Conservation (phyloP, 352 stramenopile species). For the Phytophthora idaei region DNA sequence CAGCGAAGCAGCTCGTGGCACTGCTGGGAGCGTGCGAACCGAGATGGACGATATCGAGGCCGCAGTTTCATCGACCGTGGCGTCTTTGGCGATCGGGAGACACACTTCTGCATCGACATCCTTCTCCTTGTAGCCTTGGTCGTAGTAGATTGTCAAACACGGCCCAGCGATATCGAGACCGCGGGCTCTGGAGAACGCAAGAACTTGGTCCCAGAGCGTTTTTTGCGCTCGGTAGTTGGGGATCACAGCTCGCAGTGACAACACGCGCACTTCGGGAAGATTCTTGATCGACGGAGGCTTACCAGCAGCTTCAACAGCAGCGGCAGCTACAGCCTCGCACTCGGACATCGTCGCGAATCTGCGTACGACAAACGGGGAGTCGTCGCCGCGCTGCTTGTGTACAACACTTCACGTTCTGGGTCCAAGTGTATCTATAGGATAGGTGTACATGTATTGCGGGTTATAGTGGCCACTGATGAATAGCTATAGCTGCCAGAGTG, state of each 20-base stretch:
- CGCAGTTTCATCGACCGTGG: conserved; percentile 15
- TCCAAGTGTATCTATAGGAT: too few species aligned
- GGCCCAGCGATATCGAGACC: conserved; percentile 24
- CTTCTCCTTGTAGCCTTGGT: conserved; percentile 45
- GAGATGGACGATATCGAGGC: conserved; percentile 17
- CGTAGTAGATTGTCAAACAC: conserved; percentile 49
- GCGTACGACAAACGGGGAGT: not conserved
- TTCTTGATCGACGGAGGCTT: conserved; percentile 36
- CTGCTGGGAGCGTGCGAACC: conserved; percentile 20
- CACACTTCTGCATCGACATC: conserved; percentile 57
- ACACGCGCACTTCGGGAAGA: conserved; percentile 36
- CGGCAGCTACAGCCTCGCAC: conserved; percentile 21
- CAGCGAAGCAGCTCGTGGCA: conserved; percentile 28
- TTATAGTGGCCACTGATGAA: too few species aligned
- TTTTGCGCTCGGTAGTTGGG: conserved; percentile 53
- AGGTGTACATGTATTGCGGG: too few species aligned
- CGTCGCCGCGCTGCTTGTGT: too few species aligned
- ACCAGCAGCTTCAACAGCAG: conserved; percentile 16
- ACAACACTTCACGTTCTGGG: too few species aligned
- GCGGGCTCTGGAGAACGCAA: conserved; percentile 29
- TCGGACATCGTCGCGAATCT: conserved; percentile 13
- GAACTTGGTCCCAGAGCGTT: conserved; percentile 42
- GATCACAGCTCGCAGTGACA: conserved; percentile 45
- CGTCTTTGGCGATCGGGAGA: conserved; percentile 37
- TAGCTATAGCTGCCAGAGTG: too few species aligned